phyloP scores from a whole-genome alignment of 768 basidiomycete genomes.

The Xerocomus spinulosus region DNA sequence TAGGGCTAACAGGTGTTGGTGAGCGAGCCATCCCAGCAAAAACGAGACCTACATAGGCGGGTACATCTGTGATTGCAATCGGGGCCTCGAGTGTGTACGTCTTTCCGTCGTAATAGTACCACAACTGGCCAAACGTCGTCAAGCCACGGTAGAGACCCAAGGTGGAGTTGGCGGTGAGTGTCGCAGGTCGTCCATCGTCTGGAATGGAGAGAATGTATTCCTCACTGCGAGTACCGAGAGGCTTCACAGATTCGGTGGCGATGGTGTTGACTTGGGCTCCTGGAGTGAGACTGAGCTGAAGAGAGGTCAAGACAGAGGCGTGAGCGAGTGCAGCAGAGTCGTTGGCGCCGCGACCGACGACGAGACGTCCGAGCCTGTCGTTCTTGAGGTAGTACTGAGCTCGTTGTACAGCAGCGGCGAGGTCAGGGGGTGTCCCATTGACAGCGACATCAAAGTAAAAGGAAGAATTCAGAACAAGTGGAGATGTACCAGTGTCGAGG shows the following conservation, averaged over 20 bases:
- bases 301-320: slow-evolving; percentile 23
- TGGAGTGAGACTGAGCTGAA: slow-evolving; percentile 25
- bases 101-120: slow-evolving; percentile 35
- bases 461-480: slow-evolving; percentile 20
- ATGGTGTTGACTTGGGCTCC: slow-evolving; percentile 27
- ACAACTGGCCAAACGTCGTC: slow-evolving; percentile 52
- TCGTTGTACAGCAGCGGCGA: slow-evolving; percentile 32
- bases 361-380: slow-evolving; percentile 38
- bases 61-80: slow-evolving; percentile 39
- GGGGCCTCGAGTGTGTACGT: slow-evolving; percentile 41
- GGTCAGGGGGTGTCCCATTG: slow-evolving; percentile 28
- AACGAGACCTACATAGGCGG: slow-evolving; percentile 38
- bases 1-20: slow-evolving; percentile 19
- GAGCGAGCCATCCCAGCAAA: not conserved
- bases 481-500: slow-evolving; percentile 23
- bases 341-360: slow-evolving; percentile 36
- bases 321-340: slow-evolving; percentile 25
- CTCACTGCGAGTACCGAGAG: slow-evolving; percentile 39
- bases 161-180: slow-evolving; percentile 40
- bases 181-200: slow-evolving; percentile 31
- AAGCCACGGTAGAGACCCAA: slow-evolving; percentile 51
- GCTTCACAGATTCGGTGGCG: slow-evolving; percentile 31
- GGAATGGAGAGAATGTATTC: slow-evolving; percentile 41
- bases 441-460: slow-evolving; percentile 31
- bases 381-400: slow-evolving; percentile 29